Conservation (phyloP, 176 grass and related monocot species). For the Bromus sterilis region DNA sequence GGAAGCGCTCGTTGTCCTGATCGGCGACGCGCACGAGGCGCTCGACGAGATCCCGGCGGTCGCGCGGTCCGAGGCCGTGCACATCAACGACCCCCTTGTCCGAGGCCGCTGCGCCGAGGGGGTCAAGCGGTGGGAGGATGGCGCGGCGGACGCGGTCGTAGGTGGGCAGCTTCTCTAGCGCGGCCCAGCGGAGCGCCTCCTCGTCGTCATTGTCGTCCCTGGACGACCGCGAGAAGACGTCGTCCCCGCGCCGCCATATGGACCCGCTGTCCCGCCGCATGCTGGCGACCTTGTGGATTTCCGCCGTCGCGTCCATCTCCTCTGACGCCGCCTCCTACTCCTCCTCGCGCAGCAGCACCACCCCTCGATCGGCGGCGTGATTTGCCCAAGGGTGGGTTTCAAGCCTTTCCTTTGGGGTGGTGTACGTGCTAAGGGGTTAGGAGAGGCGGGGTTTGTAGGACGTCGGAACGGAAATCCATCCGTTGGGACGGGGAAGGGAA, state of each 20-base stretch:
- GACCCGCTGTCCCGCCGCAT: conserved; percentile 43
- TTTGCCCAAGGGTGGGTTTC: neutral
- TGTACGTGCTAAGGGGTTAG: too few species aligned
- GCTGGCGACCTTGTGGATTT: conserved; percentile 40
- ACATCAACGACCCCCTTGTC: conserved; percentile 50
- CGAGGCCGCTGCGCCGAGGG: neutral
- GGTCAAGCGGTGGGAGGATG: conserved; percentile 33
- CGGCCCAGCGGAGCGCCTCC: conserved; percentile 84
- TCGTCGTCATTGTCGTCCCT: conserved; percentile 82
- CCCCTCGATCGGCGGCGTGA: neutral
- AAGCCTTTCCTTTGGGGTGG: too few species aligned
- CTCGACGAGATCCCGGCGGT: conserved; percentile 50
- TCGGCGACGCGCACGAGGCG: conserved; percentile 70
- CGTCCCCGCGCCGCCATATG: conserved; percentile 47
- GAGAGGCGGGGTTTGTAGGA: too few species aligned
- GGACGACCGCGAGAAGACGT: conserved; percentile 70
- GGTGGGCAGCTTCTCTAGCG: conserved; percentile 83
- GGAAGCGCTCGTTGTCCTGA: conserved; percentile 80
- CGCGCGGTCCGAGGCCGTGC: conserved; percentile 26
- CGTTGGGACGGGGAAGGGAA: too few species aligned
- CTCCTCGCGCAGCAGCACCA: neutral
- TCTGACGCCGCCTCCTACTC: neutral
- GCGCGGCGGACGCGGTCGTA: conserved; percentile 66
- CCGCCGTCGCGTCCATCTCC: conserved; percentile 40
- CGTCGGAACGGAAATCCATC: too few species aligned